phyloP scores from a whole-genome alignment of 2,329 filamentous ascomycete genomes.

The Aureobasidium sp. region DNA sequence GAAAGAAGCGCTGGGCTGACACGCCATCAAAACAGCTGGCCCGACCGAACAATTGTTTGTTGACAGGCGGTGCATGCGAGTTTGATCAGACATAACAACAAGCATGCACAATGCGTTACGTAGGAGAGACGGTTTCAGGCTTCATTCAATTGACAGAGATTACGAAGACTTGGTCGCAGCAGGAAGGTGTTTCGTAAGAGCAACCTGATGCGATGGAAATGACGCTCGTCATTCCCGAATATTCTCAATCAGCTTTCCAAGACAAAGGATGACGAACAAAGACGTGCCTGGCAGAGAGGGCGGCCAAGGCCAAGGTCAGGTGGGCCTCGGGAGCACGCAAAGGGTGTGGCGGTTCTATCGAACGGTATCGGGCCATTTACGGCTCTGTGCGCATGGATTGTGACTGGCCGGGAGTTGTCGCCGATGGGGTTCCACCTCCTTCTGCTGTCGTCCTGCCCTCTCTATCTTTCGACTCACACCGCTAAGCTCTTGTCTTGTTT shows the following conservation, averaged over 20 bases:
- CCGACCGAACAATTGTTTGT: slow-evolving; percentile 10
- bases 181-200: not conserved
- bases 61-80: slow-evolving; percentile 9
- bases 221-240: slow-evolving; percentile 9
- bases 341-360: slow-evolving; percentile 8
- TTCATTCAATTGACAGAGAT: not conserved
- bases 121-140: slow-evolving; percentile 9
- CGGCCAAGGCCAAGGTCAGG: slow-evolving; percentile 3
- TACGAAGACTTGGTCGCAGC: slow-evolving; percentile 4
- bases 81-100: not conserved
- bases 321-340: slow-evolving; percentile 10
- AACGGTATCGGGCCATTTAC: slow-evolving; percentile 5
- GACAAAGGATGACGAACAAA: slow-evolving; percentile 12
- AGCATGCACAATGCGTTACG: slow-evolving; percentile 1
- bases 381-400: not conserved
- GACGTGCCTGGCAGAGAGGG: slow-evolving; percentile 9
- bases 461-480: slow-evolving; percentile 15
- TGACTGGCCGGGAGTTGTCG: slow-evolving; percentile 12
- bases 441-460: slow-evolving; percentile 9
- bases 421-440: slow-evolving; percentile 11
- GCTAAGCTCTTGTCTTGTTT: slow-evolving; percentile 11
- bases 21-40: slow-evolving; percentile 10
- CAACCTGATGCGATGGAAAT: not conserved
- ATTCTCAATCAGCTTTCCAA: not conserved
- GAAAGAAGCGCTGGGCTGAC: slow-evolving; percentile 4